These are phyloP conservation scores for Ascochyta lentis DNA, from an alignment of 2,329 filamentous ascomycete species.

Conservation along the genomic window DNA sequence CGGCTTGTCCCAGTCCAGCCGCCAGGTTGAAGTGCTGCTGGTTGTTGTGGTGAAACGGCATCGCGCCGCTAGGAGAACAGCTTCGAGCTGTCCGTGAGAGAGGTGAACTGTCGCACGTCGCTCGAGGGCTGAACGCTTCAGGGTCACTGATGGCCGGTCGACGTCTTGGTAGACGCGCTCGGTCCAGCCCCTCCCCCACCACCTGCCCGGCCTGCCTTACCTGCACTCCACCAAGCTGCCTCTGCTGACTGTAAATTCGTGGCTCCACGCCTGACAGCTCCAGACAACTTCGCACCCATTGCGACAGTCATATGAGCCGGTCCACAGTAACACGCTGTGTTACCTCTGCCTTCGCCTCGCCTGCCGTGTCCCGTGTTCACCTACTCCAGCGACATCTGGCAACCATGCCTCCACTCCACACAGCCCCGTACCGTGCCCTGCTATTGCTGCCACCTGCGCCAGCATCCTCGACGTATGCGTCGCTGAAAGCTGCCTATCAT, in stretches of 20 bases:
- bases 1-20: constrained; percentile 54
- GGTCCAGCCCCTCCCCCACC: constrained; percentile 8
- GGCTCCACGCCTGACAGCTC: constrained; percentile 2
- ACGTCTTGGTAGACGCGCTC: constrained; percentile 2
- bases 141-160: constrained; percentile 5
- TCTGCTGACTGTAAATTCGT: background rate
- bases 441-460: constrained; percentile 56
- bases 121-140: constrained; percentile 7
- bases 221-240: background rate
- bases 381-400: constrained; percentile 26
- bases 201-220: background rate
- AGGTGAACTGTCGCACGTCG: constrained; percentile 2
- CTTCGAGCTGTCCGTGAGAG: constrained; percentile 10
- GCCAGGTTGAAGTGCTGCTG: constrained; percentile 30
- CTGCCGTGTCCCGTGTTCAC: constrained; percentile 1
- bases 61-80: constrained; percentile 28
- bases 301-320: constrained; percentile 11
- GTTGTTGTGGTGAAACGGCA: constrained; percentile 47
- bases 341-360: background rate
- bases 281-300: background rate
- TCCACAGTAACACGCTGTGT: constrained; percentile 8
- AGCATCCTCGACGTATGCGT: constrained; percentile 46
- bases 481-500: constrained; percentile 53
- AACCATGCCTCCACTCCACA: constrained; percentile 38
- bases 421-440: constrained; percentile 38